phyloP scores from a whole-genome alignment of 305 asterid species.

The Fraxinus latifolia region DNA sequence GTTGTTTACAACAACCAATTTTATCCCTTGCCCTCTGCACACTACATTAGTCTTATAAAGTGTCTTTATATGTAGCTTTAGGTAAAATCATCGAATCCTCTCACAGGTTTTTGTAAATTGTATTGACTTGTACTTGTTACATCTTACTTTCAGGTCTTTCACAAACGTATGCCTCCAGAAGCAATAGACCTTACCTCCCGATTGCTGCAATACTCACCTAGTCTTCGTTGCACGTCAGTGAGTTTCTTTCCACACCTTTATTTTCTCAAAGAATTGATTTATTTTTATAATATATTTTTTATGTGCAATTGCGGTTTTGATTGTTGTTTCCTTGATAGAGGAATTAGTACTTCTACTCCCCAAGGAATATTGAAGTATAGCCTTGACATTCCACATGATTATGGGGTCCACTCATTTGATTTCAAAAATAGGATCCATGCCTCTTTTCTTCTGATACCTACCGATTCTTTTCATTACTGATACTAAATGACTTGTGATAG shows the following conservation, averaged over 20 bases:
- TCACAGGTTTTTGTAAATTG: not conserved
- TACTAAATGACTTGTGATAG: not conserved
- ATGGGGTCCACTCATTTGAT: not conserved
- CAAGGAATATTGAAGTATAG: not conserved
- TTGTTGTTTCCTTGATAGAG: not conserved
- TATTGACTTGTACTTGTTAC: not conserved
- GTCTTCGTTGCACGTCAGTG: slow-evolving; percentile 93
- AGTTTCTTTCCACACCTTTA: slow-evolving; percentile 35
- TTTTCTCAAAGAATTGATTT: not conserved
- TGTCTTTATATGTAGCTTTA: not conserved
- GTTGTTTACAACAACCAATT: not conserved
- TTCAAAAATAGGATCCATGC: not conserved
- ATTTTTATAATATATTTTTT: not conserved
- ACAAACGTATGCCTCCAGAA: slow-evolving; percentile 94
- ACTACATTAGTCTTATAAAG: not conserved
- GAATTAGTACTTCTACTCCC: not conserved
- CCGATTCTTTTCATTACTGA: not conserved
- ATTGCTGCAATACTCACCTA: slow-evolving; percentile 90
- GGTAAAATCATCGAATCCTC: not conserved
- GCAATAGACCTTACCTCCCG: slow-evolving; percentile 96
- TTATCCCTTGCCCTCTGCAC: not conserved
- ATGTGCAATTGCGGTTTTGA: not conserved
- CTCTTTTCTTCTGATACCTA: not conserved
- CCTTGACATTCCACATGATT: not conserved
- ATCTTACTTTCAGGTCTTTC: slow-evolving; percentile 61